phyloP scores from a whole-genome alignment of 768 basidiomycete species.

The Rhodosporidiobolus odoratus region DNA sequence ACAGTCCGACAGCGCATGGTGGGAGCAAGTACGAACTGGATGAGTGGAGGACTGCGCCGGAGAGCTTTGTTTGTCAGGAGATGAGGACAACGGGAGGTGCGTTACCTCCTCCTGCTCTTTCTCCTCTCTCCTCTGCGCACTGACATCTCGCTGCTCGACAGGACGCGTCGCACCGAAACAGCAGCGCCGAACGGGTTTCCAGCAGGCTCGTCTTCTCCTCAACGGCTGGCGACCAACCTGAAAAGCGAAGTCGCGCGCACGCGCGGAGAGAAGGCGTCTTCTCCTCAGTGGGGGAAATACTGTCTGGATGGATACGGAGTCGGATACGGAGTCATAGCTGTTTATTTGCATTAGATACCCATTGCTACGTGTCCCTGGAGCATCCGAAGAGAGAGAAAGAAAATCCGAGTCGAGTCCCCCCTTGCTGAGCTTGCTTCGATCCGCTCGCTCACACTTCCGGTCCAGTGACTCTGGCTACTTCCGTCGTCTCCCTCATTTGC shows the following conservation, averaged over 20 bases:
- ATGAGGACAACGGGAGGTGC: conserved; percentile 50
- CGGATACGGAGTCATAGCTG: too few species aligned
- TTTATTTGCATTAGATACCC: conserved; percentile 17
- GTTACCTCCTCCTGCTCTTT: not conserved
- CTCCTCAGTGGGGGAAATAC: too few species aligned
- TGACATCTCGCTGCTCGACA: not conserved
- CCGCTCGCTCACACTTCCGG: not conserved
- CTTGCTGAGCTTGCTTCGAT: not conserved
- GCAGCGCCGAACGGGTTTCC: conserved; percentile 71
- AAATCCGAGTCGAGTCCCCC: too few species aligned
- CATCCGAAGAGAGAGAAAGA: too few species aligned
- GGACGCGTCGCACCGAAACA: conserved; percentile 85
- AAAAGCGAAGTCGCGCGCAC: too few species aligned
- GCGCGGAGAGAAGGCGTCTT: too few species aligned
- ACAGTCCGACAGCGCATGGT: conserved; percentile 49
- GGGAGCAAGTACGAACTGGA: conserved; percentile 71
- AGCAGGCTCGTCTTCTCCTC: conserved; percentile 34
- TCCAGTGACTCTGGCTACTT: not conserved
- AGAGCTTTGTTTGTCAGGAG: conserved; percentile 97
- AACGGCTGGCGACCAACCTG: conserved; percentile 38
- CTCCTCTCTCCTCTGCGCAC: not conserved
- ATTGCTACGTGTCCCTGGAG: not conserved
- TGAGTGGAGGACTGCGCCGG: conserved; percentile 94
- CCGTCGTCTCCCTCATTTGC: not conserved
- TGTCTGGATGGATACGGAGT: too few species aligned